A percentile compares a stretch with the other conserved stretches of the same genome.
Evolutionary conservation across 2,329 filamentous ascomycete species (phyloP).

Genomic region (Aspergillus sp.): DNA sequence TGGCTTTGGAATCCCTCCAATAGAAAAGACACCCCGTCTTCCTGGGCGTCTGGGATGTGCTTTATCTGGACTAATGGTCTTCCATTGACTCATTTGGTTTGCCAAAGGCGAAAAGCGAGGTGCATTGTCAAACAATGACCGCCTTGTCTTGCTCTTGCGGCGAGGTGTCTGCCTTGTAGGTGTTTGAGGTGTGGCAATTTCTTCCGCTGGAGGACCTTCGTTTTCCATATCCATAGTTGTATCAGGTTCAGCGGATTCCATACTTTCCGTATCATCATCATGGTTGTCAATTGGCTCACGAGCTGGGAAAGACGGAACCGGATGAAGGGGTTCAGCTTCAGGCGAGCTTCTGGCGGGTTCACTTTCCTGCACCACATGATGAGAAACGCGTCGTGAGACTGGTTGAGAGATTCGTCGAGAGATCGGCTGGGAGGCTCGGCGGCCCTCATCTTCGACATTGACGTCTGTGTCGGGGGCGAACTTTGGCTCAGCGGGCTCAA

Average conservation of each 20-base stretch:
- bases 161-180: background rate
- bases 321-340: too few relatives aligned
- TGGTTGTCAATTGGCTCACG: background rate
- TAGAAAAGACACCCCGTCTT: slow-evolving; percentile 32
- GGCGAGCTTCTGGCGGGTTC: too few relatives aligned
- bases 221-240: too few relatives aligned
- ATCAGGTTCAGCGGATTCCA: background rate
- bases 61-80: slow-evolving; percentile 52
- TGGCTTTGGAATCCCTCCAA: slow-evolving; percentile 20
- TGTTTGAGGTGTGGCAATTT: background rate
- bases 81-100: slow-evolving; percentile 59
- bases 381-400: too few relatives aligned
- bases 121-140: slow-evolving; percentile 19
- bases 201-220: too few relatives aligned
- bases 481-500: too few relatives aligned
- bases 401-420: too few relatives aligned
- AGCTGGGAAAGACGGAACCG: too few relatives aligned
- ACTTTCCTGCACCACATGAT: too few relatives aligned
- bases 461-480: too few relatives aligned
- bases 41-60: slow-evolving; percentile 20
- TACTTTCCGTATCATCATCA: background rate
- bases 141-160: slow-evolving; percentile 1
- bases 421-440: too few relatives aligned
- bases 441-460: too few relatives aligned
- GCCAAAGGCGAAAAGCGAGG: slow-evolving; percentile 62